These are phyloP conservation scores for Hortiboletus campestris DNA, from an alignment of 768 basidiomycete genomes.

Conservation along the genomic window DNA sequence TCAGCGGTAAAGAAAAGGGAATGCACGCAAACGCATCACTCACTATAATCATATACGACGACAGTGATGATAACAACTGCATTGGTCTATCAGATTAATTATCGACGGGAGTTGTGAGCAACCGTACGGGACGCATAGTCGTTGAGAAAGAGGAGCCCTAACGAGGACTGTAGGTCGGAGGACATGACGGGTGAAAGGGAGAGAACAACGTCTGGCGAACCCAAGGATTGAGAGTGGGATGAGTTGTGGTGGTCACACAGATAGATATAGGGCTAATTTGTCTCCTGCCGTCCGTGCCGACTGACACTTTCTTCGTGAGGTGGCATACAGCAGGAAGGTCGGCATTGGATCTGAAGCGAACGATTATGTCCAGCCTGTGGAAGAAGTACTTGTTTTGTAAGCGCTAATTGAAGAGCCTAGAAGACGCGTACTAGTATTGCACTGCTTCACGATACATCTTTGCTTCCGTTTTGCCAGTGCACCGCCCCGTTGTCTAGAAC, in stretches of 20 bases:
- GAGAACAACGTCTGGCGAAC: no score
- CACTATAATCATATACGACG: constrained; percentile 1
- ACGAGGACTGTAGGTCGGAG: background rate
- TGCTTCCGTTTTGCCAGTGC: background rate
- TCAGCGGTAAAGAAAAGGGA: background rate
- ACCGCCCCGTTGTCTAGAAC: no score
- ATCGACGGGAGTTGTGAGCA: background rate
- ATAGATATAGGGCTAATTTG: no score
- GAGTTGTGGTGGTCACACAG: no score
- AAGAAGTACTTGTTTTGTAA: no score
- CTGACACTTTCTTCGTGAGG: no score
- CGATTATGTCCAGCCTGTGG: no score
- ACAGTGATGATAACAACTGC: background rate
- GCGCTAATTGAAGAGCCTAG: background rate
- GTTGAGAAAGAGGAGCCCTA: background rate
- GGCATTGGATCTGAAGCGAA: no score
- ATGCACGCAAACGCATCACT: background rate
- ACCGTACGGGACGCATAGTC: background rate
- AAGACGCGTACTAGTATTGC: background rate
- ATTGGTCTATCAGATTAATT: background rate
- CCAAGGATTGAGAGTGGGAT: no score
- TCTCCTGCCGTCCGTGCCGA: no score
- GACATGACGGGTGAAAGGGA: background rate
- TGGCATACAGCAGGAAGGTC: no score
- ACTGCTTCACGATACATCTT: background rate